A percentile compares a stretch with the other conserved stretches of the same genome.
phyloP scores from a whole-genome alignment of 257 asterid genomes.

The Solanum paucissectum region DNA sequence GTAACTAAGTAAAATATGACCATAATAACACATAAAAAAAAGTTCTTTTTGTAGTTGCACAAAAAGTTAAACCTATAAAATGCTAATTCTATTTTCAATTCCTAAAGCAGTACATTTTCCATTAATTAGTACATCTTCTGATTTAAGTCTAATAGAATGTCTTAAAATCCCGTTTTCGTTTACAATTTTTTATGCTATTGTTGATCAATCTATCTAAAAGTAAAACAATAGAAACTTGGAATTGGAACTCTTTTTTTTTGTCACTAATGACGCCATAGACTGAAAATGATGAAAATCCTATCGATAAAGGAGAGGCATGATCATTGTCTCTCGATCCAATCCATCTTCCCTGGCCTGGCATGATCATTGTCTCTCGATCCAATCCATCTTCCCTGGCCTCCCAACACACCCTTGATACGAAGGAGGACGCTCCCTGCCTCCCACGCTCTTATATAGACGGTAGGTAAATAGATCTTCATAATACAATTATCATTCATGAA shows the following conservation, averaged over 20 bases:
- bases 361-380: background rate
- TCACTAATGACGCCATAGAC: background rate
- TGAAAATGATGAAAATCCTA: background rate
- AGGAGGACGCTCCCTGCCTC: background rate
- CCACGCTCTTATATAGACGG: background rate
- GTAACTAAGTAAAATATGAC: background rate
- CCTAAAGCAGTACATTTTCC: background rate
- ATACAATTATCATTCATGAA: background rate
- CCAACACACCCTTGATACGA: background rate
- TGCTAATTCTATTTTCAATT: background rate
- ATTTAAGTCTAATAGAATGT: background rate
- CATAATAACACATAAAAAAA: background rate
- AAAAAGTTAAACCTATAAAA: background rate
- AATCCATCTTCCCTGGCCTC: background rate
- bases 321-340: background rate
- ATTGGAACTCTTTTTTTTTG: too few species aligned
- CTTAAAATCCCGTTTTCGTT: background rate
- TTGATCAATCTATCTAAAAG: background rate
- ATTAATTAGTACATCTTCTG: background rate
- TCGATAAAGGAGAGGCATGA: background rate
- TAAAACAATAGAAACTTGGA: too few species aligned
- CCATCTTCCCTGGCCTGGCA: background rate
- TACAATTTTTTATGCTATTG: background rate
- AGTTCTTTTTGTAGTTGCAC: background rate
- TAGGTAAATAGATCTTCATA: background rate